Evolutionary conservation across 2,329 filamentous ascomycete species (phyloP).

Genomic region (Colletotrichum lupini): DNA sequence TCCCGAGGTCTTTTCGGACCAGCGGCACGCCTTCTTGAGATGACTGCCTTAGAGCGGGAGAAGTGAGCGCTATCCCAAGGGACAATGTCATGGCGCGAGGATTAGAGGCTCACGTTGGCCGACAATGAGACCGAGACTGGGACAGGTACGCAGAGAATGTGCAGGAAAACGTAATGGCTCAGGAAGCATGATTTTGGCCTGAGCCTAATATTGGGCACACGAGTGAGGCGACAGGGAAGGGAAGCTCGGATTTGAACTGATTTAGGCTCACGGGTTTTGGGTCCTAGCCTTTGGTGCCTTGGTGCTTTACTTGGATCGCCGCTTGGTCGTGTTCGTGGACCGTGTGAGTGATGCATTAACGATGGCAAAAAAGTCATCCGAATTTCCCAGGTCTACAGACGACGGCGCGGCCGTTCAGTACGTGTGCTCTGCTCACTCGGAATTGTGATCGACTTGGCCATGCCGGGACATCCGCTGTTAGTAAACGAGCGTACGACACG

Average conservation of each 20-base stretch:
- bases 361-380: neutral
- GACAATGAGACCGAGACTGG: neutral
- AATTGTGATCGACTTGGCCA: neutral
- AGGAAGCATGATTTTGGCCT: neutral
- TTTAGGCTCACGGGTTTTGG: neutral
- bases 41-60: neutral
- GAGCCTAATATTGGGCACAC: neutral
- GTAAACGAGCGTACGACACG: neutral
- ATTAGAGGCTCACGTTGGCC: conserved; percentile 11
- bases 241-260: conserved; percentile 5
- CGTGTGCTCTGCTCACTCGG: neutral
- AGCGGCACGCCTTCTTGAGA: neutral
- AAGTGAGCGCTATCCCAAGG: neutral
- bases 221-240: neutral
- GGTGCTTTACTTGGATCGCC: neutral
- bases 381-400: neutral
- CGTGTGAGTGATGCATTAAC: neutral
- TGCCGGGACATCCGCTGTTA: neutral
- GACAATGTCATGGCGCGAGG: neutral
- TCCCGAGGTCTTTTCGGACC: neutral
- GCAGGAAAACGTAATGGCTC: conserved; percentile 21
- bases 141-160: neutral
- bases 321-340: conserved; percentile 3
- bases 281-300: neutral
- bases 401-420: neutral